Conservation (phyloP, 768 basidiomycete genomes). For the Gloeophyllum trabeum region DNA sequence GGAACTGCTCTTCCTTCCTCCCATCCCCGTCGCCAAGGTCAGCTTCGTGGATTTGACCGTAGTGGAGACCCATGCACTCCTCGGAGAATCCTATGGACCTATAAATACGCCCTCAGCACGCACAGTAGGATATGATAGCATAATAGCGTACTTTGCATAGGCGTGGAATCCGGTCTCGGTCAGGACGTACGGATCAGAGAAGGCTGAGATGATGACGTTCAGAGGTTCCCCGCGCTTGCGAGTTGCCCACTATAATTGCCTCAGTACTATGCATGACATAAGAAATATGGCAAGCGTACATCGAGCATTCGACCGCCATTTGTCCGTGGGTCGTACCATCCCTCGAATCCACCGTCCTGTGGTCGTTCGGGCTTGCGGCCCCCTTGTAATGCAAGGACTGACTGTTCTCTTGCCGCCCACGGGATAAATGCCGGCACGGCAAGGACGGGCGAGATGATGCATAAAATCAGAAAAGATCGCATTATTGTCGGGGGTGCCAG, state of each 20-base stretch:
- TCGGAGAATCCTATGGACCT: conserved; percentile 76
- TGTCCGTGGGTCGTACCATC: conserved; percentile 59
- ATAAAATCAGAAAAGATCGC: background rate
- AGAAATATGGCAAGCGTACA: too few species aligned
- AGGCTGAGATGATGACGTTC: conserved; percentile 72
- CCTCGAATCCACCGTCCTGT: conserved; percentile 17
- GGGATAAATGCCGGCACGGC: background rate
- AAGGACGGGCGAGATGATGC: background rate
- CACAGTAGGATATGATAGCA: background rate
- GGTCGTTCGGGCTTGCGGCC: too few species aligned
- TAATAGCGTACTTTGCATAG: conserved; percentile 48
- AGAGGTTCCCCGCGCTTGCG: conserved; percentile 66
- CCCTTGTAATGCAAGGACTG: too few species aligned
- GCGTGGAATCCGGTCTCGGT: conserved; percentile 58
- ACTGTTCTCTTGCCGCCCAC: too few species aligned
- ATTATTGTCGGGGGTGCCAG: too few species aligned
- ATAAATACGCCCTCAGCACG: conserved; percentile 1
- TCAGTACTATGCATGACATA: too few species aligned
- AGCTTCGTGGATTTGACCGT: conserved; percentile 65
- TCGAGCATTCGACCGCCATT: conserved; percentile 70
- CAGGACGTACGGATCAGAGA: conserved; percentile 71
- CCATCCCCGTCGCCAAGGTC: conserved; percentile 79
- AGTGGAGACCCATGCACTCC: conserved; percentile 75
- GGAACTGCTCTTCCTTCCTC: conserved; percentile 52
- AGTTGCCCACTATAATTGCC: conserved; percentile 30